Evolutionary conservation across 2,329 filamentous ascomycete genomes (phyloP), one percentile per base, ranked within the genome.

Genomic region (Pyrenophora seminiperda): DNA sequence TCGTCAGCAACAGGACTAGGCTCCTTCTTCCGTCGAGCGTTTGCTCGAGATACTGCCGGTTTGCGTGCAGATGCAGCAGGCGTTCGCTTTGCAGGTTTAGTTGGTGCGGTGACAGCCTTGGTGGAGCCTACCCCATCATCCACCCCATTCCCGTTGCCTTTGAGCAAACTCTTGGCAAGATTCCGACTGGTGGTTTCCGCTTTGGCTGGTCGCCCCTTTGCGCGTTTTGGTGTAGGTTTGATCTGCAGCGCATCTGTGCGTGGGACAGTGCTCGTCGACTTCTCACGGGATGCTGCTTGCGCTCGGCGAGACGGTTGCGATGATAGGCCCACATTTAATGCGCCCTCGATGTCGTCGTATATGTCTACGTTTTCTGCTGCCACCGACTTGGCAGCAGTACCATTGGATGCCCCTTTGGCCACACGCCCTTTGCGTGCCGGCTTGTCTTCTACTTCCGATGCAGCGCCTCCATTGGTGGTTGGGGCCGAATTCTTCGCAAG

Each of bases 321-420:
- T n/a, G 52, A 46, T 29, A 44, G 37, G n/a, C 47, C 20, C 7
- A 69, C 69, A 32, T 71, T 56, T 45, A 75, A 58, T 6, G 74
- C 75, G 22, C 75, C 73, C 37, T 77, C 75, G 29, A 77, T 73
- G 43, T 77, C 75, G 48, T 77, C 75, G 53, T 76, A 77, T 11
- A 76, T 54, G 41, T 75, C 74, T 22, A 67, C 59, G 5, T 69
- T 57, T 17, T 64, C 54, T 7, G 39, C 52, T 33, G 40, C 45
- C 17, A 31, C 45, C 32, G 37, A 36, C 32, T 47, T 54, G 4
- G 45, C 49, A 29, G 48, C 36, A 34, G 48, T 53, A 39, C 56
- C 55, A 10, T 57, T 60, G 22, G 39, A 39, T 30, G 45, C 36
- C 22, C 47, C 52, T 39, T 57, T 61, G 4, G 50, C 15, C 17